These are phyloP conservation scores for Pleurotus pulmonarius DNA, from an alignment of 768 basidiomycete genomes.

Conservation along the genomic window DNA sequence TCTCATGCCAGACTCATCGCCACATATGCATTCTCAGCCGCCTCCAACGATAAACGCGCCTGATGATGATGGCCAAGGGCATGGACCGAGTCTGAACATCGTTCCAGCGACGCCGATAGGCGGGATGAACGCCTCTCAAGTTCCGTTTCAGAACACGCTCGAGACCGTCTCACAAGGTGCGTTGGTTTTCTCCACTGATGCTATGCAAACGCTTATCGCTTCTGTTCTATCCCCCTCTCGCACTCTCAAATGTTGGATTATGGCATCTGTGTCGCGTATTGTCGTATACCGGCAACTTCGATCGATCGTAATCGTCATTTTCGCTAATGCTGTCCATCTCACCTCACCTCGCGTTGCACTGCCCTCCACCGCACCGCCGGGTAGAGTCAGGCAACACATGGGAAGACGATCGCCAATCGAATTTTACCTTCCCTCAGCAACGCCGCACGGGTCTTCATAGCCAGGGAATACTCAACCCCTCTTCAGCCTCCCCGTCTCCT, in stretches of 20 bases:
- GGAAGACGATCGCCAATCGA: neutral
- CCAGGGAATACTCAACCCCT: slow-evolving; percentile 10
- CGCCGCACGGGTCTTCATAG: slow-evolving; percentile 1
- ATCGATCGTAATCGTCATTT: neutral
- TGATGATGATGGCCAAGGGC: slow-evolving; percentile 46
- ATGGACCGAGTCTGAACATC: slow-evolving; percentile 68
- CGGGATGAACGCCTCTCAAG: slow-evolving; percentile 45
- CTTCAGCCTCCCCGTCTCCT: slow-evolving; percentile 15
- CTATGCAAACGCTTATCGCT: slow-evolving; percentile 5
- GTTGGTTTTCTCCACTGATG: slow-evolving; percentile 19
- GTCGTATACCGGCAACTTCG: neutral
- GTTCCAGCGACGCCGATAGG: slow-evolving; percentile 81
- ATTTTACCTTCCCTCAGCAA: slow-evolving; percentile 1
- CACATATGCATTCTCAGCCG: slow-evolving; percentile 22
- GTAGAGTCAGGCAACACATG: neutral
- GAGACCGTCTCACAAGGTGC: slow-evolving; percentile 51
- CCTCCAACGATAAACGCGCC: slow-evolving; percentile 60
- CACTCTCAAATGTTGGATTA: neutral
- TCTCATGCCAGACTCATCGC: slow-evolving; percentile 46
- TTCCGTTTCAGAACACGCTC: slow-evolving; percentile 49
- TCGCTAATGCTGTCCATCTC: neutral
- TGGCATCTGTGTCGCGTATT: neutral
- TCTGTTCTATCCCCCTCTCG: neutral
- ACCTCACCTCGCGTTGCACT: neutral
- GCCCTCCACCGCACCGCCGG: neutral